Evolutionary conservation across 805 yeast species (phyloP).

Genomic region (Monosporozyma aquatica): DNA sequence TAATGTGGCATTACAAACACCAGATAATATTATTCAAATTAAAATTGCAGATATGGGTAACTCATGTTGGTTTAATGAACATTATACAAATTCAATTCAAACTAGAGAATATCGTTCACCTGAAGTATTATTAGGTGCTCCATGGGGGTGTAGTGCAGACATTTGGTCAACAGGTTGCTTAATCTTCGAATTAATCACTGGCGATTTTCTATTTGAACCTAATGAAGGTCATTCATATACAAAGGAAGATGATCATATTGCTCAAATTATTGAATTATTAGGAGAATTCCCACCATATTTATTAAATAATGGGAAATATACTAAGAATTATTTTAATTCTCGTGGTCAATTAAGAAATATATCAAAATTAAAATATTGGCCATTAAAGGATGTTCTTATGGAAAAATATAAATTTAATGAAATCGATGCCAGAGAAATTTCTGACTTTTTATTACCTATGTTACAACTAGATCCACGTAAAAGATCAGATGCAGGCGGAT

Average conservation of each 20-base stretch:
- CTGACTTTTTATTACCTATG: constrained; percentile 81
- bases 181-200: constrained; percentile 83
- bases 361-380: constrained; percentile 81
- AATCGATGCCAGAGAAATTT: constrained; percentile 59
- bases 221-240: constrained; percentile 59
- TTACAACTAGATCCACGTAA: constrained; percentile 63
- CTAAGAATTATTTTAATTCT: constrained; percentile 54
- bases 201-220: constrained; percentile 92
- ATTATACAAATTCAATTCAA: constrained; percentile 82
- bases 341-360: constrained; percentile 71
- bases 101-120: constrained; percentile 92
- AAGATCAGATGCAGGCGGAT: constrained; percentile 94
- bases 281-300: constrained; percentile 58
- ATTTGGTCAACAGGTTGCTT: constrained; percentile 95
- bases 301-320: constrained; percentile 50
- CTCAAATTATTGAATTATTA: constrained; percentile 81
- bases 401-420: constrained; percentile 76
- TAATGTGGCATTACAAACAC: constrained; percentile 1
- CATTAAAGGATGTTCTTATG: constrained; percentile 63
- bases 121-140: constrained; percentile 67
- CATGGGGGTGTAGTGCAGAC: constrained; percentile 94
- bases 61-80: constrained; percentile 74
- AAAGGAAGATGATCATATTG: constrained; percentile 93
- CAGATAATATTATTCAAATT: constrained; percentile 53
- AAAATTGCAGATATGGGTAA: constrained; percentile 93